Evolutionary conservation across 139 green algal species (phyloP), one percentile per base, ranked within the genome.

Genomic region (Coelastrella sp.): DNA sequence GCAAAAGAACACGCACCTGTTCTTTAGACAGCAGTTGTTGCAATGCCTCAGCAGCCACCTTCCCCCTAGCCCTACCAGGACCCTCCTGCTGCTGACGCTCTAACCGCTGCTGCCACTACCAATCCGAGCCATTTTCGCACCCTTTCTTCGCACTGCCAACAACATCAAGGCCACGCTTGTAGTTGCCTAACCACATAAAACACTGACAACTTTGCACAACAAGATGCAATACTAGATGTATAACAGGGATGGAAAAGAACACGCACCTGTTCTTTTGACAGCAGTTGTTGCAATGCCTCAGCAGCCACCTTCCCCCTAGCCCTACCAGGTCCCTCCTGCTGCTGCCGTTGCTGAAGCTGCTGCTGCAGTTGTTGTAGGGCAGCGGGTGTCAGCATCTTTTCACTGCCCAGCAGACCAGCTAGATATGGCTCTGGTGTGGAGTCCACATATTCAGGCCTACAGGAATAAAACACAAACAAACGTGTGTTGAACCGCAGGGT

Each of bases 401-500:
- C 11, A 3, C 68, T 71, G 14, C 13, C 5, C 4, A 57, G 19
- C 20, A 84, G 57, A 3, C 56, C 79, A 19, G n/a, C 56, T 19
- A 84, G 4, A 19, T 56, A 3, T 0, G 23, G 56, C 79, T 47
- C 79, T 58, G 14, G 71, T 17, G 66, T 19, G 23, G 74, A 90
- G 0, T 92, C 83, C n/a, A 92, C 76, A 82, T 90, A 95, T 71
- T 96, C 94, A 5, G 91, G 87, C 0, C 95, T 82, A 47, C 13
- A 59, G 47, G 32, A 1, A 47, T 47, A 1, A 47, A 47, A 47
- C 0, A 47, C 32, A 47, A 47, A 47, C 32, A 47, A 47, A 47
- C 32, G 32, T 47, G 32, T 47, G 32, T 47, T 47, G 32, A 47
- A 47, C 32, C 32, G 32, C 32, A 47, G 32, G 32, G 32, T 47